phyloP scores from a whole-genome alignment of 176 grass and related monocot genomes.

The Thinopyrum elongatum region DNA sequence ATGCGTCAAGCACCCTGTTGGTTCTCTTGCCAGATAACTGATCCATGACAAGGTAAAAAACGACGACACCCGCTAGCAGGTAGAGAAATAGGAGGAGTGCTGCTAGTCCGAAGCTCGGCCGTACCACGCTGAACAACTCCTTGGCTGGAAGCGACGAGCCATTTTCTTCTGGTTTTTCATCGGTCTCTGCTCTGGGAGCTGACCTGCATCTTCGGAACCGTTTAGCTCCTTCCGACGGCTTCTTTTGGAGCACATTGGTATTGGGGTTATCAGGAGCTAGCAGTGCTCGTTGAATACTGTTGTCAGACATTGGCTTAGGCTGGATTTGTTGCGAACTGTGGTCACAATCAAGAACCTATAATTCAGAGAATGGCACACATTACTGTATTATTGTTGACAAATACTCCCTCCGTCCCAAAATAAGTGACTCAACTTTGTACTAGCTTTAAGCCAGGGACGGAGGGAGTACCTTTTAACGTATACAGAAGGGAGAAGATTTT shows the following conservation, averaged over 20 bases:
- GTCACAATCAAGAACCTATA: neutral
- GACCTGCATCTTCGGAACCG: constrained; percentile 54
- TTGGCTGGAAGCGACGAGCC: constrained; percentile 36
- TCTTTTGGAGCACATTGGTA: neutral
- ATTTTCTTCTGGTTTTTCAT: constrained; percentile 18
- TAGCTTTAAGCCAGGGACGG: no score
- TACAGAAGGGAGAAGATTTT: neutral
- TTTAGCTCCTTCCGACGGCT: constrained; percentile 25
- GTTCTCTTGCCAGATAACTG: constrained; percentile 70
- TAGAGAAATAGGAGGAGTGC: constrained; percentile 61
- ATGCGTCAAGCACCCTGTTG: constrained; percentile 66
- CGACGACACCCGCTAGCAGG: constrained; percentile 46
- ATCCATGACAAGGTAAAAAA: constrained; percentile 69
- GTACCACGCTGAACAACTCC: constrained; percentile 40
- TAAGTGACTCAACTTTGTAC: no score
- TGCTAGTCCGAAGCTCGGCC: constrained; percentile 55
- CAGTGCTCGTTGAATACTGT: constrained; percentile 33
- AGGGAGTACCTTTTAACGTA: neutral
- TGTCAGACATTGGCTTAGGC: constrained; percentile 35
- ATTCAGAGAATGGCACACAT: neutral
- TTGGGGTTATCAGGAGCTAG: constrained; percentile 29
- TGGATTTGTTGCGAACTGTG: neutral
- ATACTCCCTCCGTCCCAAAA: no score
- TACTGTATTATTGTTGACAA: neutral
- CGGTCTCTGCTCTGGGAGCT: constrained; percentile 36